Percentiles rank a stretch among this genome's conserved stretches.
Evolutionary conservation across 768 basidiomycete genomes (phyloP).

Genomic region (Paxillus rubicundulus): DNA sequence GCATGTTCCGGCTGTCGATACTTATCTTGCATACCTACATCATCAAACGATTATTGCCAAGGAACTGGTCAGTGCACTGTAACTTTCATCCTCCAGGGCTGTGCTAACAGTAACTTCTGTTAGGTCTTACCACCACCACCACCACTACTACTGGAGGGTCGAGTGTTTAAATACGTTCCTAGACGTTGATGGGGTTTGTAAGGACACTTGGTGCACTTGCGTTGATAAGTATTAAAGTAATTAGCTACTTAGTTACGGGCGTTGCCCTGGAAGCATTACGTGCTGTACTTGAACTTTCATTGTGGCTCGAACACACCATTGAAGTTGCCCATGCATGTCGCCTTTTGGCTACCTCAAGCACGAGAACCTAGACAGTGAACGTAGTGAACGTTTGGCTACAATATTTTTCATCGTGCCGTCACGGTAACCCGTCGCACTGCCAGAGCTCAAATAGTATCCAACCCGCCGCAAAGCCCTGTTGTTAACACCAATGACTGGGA

Average conservation of each 20-base stretch:
- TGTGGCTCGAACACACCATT: no score
- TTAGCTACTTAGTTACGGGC: conserved; percentile 2
- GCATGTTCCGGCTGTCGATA: conserved; percentile 89
- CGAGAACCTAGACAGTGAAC: no score
- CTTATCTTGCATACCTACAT: conserved; percentile 83
- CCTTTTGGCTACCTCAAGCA: no score
- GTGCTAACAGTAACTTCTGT: conserved; percentile 1
- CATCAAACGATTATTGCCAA: conserved; percentile 64
- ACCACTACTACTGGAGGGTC: conserved; percentile 29
- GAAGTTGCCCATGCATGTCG: no score
- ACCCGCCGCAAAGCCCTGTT: not conserved
- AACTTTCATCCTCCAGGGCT: not conserved
- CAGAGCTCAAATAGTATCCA: not conserved
- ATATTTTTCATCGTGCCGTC: not conserved
- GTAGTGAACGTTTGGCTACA: no score
- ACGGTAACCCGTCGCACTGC: not conserved
- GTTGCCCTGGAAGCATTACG: not conserved
- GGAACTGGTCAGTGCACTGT: conserved; percentile 36
- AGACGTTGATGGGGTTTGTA: not conserved
- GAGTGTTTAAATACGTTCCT: conserved; percentile 19
- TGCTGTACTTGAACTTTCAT: no score
- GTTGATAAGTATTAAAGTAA: not conserved
- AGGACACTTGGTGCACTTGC: not conserved
- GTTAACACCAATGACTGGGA: conserved; percentile 20
- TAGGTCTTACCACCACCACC: conserved; percentile 31